Percentiles rank a stretch among this genome's conserved stretches.
These are phyloP conservation scores for Kodamaea neixiangensis DNA, from an alignment of 805 yeast species.

Conservation along the genomic window DNA sequence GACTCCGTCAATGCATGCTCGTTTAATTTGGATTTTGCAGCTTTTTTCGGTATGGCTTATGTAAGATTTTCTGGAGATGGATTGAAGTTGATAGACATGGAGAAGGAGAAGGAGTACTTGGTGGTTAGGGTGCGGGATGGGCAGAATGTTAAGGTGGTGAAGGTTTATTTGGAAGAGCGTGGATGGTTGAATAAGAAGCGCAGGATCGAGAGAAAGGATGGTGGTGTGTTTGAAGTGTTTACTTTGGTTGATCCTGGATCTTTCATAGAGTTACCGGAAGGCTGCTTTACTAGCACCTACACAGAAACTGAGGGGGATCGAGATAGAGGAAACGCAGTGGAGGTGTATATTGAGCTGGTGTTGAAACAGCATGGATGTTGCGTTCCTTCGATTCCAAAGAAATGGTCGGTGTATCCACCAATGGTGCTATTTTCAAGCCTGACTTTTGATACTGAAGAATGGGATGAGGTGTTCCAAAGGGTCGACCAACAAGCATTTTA, in stretches of 20 bases:
- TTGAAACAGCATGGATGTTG: background rate
- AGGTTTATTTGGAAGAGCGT: slow-evolving; percentile 19
- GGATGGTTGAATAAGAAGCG: slow-evolving; percentile 17
- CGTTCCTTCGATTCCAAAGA: slow-evolving; percentile 40
- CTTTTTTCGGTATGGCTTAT: background rate
- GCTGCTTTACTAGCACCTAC: background rate
- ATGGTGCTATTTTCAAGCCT: slow-evolving; percentile 56
- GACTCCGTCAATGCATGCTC: background rate
- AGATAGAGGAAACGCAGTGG: background rate
- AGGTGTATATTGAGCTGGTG: background rate
- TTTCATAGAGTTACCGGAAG: background rate
- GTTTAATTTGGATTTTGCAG: slow-evolving; percentile 3
- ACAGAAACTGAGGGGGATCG: background rate
- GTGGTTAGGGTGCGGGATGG: background rate
- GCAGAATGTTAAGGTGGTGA: slow-evolving; percentile 20
- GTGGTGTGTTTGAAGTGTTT: slow-evolving; percentile 14
- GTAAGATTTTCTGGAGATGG: background rate
- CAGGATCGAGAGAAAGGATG: slow-evolving; percentile 17
- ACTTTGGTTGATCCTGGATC: slow-evolving; percentile 9
- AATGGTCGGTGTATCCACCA: slow-evolving; percentile 68
- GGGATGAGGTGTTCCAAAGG: slow-evolving; percentile 25
- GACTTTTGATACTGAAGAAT: slow-evolving; percentile 43
- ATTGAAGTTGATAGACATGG: background rate
- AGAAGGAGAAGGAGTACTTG: background rate
- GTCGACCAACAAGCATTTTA: slow-evolving; percentile 18